A percentile compares a stretch with the other conserved stretches of the same genome.
Evolutionary conservation across 1,284 basidiomycete species (phyloP).

Genomic region (Mycena sp.): DNA sequence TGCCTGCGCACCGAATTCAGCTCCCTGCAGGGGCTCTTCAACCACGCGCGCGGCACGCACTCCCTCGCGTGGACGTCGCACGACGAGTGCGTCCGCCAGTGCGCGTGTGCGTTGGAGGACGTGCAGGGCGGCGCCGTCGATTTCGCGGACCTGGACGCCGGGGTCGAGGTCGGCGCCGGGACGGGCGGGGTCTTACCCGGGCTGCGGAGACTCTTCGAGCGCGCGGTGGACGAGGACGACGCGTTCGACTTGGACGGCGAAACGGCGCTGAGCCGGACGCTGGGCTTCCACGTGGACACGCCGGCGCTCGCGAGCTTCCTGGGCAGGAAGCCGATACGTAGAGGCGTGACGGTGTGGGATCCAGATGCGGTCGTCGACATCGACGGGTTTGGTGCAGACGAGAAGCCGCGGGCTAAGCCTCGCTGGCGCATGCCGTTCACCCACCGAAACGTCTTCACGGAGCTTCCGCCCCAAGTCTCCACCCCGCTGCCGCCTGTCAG

Average conservation of each 20-base stretch:
- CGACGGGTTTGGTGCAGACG: no score
- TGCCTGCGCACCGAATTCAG: no score
- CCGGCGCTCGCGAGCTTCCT: constrained; percentile 78
- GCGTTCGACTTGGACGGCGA: constrained; percentile 15
- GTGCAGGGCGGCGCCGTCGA: constrained; percentile 56
- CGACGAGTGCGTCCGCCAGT: no score
- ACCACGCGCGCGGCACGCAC: no score
- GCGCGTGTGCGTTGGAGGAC: constrained; percentile 46
- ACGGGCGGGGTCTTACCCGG: constrained; percentile 62
- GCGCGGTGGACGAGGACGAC: constrained; percentile 63
- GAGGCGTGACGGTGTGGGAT: constrained; percentile 63
- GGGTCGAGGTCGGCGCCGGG: constrained; percentile 65
- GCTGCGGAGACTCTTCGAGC: constrained; percentile 71
- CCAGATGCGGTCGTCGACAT: no score
- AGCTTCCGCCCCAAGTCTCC: no score
- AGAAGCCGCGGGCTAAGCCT: no score
- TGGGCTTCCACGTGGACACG: constrained; percentile 75
- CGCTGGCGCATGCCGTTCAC: no score
- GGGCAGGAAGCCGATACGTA: constrained; percentile 64
- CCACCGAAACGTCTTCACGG: no score
- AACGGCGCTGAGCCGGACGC: constrained; percentile 63
- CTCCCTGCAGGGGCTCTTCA: no score
- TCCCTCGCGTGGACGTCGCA: no score
- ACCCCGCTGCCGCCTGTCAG: constrained; percentile 50
- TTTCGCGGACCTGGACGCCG: constrained; percentile 47